Evolutionary conservation across 1,284 basidiomycete species (phyloP), one percentile per base, ranked within the genome.

Genomic region (Fomitopsis palustris): DNA sequence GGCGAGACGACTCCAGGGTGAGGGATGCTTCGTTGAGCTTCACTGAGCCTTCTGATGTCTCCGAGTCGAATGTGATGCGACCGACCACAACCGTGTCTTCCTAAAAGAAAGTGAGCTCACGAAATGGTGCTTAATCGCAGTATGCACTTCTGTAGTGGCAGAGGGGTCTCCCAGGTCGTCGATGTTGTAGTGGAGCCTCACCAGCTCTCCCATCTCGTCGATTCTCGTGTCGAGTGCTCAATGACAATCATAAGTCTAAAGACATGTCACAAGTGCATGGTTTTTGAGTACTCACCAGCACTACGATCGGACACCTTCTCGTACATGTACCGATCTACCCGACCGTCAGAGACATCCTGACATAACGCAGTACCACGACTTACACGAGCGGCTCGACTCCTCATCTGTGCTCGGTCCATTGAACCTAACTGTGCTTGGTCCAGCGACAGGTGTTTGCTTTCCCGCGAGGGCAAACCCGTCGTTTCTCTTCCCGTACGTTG

Each of bases 261-360:
- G n/a, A n/a, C 17, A 19, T 16, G 19, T 39, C 33, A 8, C 37
- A 17, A 21, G 2, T 23, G 52, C 8, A 42, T 42, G 51, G n/a
- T 31, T 39, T 2, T 23, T 49, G 33, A 54, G n/a, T 23, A 65
- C 74, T 60, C 67, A 92, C 92, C 85, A 79, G 90, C 88, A 62
- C 92, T 88, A 37, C 94, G 80, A 67, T 92, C 90, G 0, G 85
- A 84, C 19, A 91, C 79, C 74, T 93, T 94, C 72, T 96, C 94
- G 69, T 92, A 94, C 93, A 96, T 96, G 73, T 97, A 97, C 31
- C 90, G 85, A 76, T 95, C 91, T 93, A 62, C 2, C 16, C 4
- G 6, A 14, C 37, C 27, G 31, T 45, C n/a, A 54, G 58, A 27
- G 42, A 33, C 35, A 6, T 33, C 21, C 54, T 59, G 21, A 60